These are phyloP conservation scores for Pichia sp. DNA, from an alignment of 1,139 yeast genomes.

Conservation along the genomic window DNA sequence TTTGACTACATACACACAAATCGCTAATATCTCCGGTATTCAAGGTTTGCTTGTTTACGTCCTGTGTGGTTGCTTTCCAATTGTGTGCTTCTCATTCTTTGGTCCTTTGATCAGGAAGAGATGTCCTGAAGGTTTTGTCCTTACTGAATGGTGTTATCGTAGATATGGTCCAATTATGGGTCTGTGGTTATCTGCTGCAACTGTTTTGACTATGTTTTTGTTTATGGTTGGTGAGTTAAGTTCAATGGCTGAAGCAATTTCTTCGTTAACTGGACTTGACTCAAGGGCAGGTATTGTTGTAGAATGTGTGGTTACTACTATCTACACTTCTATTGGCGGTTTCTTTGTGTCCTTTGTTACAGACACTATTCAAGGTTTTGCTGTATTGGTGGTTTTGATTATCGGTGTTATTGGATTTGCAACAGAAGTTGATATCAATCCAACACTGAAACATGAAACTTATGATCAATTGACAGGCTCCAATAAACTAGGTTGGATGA, in stretches of 20 bases:
- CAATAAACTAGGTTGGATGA: slow-evolving; percentile 79
- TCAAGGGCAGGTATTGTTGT: slow-evolving; percentile 80
- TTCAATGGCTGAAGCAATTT: slow-evolving; percentile 69
- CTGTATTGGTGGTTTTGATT: slow-evolving; percentile 59
- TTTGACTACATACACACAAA: slow-evolving; percentile 75
- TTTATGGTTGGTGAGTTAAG: slow-evolving; percentile 86
- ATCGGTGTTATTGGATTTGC: slow-evolving; percentile 81
- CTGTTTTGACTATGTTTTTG: slow-evolving; percentile 77
- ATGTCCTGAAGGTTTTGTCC: slow-evolving; percentile 86
- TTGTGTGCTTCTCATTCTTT: slow-evolving; percentile 67
- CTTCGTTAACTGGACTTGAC: slow-evolving; percentile 68
- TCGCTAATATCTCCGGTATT: slow-evolving; percentile 78
- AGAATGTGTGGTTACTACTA: slow-evolving; percentile 80
- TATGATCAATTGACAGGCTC: slow-evolving; percentile 46
- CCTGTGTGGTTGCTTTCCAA: slow-evolving; percentile 75
- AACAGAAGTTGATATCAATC: slow-evolving; percentile 63
- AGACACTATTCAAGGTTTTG: slow-evolving; percentile 77
- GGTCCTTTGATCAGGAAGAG: slow-evolving; percentile 75
- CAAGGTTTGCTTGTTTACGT: slow-evolving; percentile 84
- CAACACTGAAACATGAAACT: slow-evolving; percentile 53
- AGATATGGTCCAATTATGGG: slow-evolving; percentile 71
- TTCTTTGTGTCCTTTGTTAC: slow-evolving; percentile 84
- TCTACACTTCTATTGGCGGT: slow-evolving; percentile 86
- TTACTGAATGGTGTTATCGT: slow-evolving; percentile 91
- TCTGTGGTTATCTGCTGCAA: slow-evolving; percentile 70